phyloP scores from a whole-genome alignment of 2,329 filamentous ascomycete genomes.

The Fusarium metavorans region DNA sequence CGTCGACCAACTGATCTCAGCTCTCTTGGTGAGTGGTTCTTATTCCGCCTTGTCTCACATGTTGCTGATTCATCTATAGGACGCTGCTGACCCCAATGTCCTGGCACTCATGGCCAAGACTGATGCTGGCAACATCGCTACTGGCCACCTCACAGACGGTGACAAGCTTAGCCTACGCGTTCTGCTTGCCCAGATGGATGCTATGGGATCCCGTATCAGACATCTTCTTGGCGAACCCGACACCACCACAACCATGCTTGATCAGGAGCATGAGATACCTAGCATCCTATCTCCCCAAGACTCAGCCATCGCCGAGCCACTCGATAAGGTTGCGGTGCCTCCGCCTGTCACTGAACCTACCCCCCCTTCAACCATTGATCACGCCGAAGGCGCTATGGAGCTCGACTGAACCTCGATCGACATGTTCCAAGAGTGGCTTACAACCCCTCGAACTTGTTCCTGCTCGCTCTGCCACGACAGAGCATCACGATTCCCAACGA shows the following conservation, averaged over 20 bases:
- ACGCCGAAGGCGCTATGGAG: constrained; percentile 55
- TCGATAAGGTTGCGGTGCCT: constrained; percentile 48
- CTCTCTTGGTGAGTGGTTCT: constrained; percentile 69
- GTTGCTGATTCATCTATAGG: constrained; percentile 48
- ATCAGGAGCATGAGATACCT: constrained; percentile 42
- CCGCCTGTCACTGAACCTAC: constrained; percentile 53
- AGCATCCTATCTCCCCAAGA: constrained; percentile 43
- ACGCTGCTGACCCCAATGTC: constrained; percentile 58
- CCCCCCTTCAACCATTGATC: constrained; percentile 55
- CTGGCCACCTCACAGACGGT: constrained; percentile 53
- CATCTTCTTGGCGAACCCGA: constrained; percentile 52
- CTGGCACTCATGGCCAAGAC: constrained; percentile 63
- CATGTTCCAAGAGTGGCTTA: background rate
- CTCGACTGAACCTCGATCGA: constrained; percentile 47
- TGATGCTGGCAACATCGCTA: constrained; percentile 57
- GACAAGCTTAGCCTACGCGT: constrained; percentile 61
- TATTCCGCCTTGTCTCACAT: background rate
- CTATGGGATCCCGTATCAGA: constrained; percentile 57
- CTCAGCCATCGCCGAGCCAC: constrained; percentile 45
- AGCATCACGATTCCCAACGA: constrained; percentile 21
- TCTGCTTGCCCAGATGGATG: constrained; percentile 61
- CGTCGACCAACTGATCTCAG: constrained; percentile 66
- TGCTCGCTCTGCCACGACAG: background rate
- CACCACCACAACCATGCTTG: constrained; percentile 25
- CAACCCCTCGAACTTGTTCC: background rate